These are phyloP conservation scores for Pseudopyrenochaeta lycopersici DNA, from an alignment of 2,329 filamentous ascomycete genomes.

Conservation along the genomic window DNA sequence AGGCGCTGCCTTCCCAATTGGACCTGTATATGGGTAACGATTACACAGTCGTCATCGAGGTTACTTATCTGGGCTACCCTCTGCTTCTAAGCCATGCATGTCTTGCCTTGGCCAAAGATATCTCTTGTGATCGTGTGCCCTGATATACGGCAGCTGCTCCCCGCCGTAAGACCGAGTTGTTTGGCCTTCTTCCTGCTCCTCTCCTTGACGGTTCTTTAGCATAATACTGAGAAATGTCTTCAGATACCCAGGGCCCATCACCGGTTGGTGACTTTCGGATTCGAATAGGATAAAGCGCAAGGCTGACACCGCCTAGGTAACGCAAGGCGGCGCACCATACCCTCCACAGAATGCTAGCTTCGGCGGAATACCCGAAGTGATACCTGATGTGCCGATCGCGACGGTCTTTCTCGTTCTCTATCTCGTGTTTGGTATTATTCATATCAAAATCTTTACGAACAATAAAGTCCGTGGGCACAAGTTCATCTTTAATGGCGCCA, in stretches of 20 bases:
- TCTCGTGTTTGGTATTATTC: conserved; percentile 48
- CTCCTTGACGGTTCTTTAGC: conserved; percentile 7
- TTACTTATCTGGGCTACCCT: conserved; percentile 25
- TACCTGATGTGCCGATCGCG: conserved; percentile 53
- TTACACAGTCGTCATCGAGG: conserved; percentile 33
- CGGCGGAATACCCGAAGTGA: conserved; percentile 36
- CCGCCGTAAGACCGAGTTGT: conserved; percentile 5
- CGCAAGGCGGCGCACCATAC: conserved; percentile 37
- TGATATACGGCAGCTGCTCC: conserved; percentile 32
- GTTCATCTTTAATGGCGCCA: conserved; percentile 53
- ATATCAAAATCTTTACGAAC: conserved; percentile 52
- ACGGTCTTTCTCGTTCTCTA: conserved; percentile 54
- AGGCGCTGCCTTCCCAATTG: conserved; percentile 20
- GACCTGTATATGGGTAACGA: conserved; percentile 20
- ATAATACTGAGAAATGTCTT: conserved; percentile 18
- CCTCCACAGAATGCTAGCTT: conserved; percentile 35
- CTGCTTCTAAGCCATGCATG: conserved; percentile 24
- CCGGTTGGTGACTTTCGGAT: conserved; percentile 9
- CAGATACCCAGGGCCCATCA: conserved; percentile 10
- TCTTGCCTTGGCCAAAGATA: conserved; percentile 22
- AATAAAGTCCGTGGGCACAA: conserved; percentile 53
- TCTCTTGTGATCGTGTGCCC: conserved; percentile 11
- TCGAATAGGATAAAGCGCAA: not conserved
- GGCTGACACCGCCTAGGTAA: conserved; percentile 14
- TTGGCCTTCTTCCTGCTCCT: conserved; percentile 13